These are phyloP conservation scores for Backusella tuberculispora DNA, from an alignment of 192 early-diverging fungal genomes.

Conservation along the genomic window DNA sequence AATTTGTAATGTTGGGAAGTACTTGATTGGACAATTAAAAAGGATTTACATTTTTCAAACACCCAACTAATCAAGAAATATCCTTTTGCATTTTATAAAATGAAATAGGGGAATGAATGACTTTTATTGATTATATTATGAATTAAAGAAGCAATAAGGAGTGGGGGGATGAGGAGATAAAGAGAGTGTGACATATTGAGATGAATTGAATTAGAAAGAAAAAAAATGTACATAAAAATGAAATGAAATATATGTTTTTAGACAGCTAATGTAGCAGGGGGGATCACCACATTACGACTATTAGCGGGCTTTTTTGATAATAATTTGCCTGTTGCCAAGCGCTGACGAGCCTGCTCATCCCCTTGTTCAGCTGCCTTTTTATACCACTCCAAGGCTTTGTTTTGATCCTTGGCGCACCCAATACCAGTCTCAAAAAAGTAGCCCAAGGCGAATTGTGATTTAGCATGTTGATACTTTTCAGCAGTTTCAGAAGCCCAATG, in stretches of 20 bases:
- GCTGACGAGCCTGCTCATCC: slow-evolving; percentile 51
- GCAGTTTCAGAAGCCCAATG: slow-evolving; percentile 59
- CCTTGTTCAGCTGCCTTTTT: slow-evolving; percentile 66
- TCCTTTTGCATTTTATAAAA: neutral
- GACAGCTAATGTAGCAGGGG: neutral
- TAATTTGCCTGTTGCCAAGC: neutral
- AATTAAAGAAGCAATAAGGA: neutral
- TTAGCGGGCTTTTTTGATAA: neutral
- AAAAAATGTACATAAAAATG: neutral
- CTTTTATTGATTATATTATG: neutral
- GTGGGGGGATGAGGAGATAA: neutral
- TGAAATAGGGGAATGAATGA: neutral
- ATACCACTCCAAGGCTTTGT: slow-evolving; percentile 61
- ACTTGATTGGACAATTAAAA: neutral
- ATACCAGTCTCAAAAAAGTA: slow-evolving; percentile 66
- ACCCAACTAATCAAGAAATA: neutral
- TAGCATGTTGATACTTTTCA: slow-evolving; percentile 49
- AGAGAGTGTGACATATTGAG: neutral
- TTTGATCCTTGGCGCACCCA: slow-evolving; percentile 51
- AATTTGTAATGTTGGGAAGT: neutral
- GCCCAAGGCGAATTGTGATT: slow-evolving; percentile 62
- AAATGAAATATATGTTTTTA: neutral
- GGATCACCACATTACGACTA: neutral
- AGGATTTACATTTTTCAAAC: neutral
- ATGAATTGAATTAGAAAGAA: neutral